Evolutionary conservation across 2,329 filamentous ascomycete species (phyloP).

Genomic region (Aspergillus brasiliensis): DNA sequence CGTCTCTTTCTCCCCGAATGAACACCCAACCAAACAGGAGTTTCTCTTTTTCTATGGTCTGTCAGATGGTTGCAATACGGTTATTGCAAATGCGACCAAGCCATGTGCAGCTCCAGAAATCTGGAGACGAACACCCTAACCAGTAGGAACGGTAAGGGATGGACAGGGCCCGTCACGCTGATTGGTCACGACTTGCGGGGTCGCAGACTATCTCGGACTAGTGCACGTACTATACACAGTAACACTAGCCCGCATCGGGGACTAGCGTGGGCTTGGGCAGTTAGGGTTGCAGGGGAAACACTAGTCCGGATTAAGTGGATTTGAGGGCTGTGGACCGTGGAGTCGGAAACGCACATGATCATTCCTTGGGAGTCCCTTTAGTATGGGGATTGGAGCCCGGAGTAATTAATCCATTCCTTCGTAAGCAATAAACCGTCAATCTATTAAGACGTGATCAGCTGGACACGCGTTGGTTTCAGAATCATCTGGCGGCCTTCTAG

Average conservation of each 20-base stretch:
- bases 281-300: slow-evolving; percentile 15
- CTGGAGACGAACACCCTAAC: slow-evolving; percentile 3
- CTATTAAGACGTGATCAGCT: not conserved
- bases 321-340: not conserved
- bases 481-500: not conserved
- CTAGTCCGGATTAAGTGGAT: not conserved
- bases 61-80: not conserved
- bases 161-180: not conserved
- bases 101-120: slow-evolving; percentile 9
- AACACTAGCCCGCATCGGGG: not conserved
- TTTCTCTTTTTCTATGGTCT: not conserved
- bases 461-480: slow-evolving; percentile 4
- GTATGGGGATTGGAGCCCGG: not conserved
- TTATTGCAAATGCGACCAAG: not conserved
- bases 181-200: slow-evolving; percentile 23
- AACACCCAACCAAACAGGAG: not conserved
- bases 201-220: slow-evolving; percentile 7
- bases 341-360: not conserved
- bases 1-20: not conserved
- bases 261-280: slow-evolving; percentile 2
- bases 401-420: not conserved
- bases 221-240: slow-evolving; percentile 5
- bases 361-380: too few relatives aligned
- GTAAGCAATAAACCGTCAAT: not conserved
- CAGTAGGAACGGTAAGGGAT: slow-evolving; percentile 10